A percentile compares a stretch with the other conserved stretches of the same genome.
phyloP scores from a whole-genome alignment of 2,329 filamentous ascomycete genomes.

The Chrysoporthe austroafricana region DNA sequence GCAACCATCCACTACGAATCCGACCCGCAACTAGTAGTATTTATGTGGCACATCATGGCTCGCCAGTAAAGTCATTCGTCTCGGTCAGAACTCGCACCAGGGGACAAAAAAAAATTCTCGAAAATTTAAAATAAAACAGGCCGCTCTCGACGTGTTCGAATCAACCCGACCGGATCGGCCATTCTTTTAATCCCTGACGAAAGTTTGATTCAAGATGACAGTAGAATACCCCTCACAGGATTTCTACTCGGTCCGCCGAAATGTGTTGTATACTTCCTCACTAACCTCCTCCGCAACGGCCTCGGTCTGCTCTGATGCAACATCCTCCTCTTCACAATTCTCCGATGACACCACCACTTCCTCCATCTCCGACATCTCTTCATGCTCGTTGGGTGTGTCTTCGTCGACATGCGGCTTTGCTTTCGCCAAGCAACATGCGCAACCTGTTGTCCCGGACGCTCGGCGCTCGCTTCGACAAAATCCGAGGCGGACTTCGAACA shows the following conservation, averaged over 20 bases:
- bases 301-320: slow-evolving; percentile 77
- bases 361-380: slow-evolving; percentile 58
- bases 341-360: slow-evolving; percentile 71
- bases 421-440: slow-evolving; percentile 9
- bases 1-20: slow-evolving; percentile 14
- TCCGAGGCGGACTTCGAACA: slow-evolving; percentile 60
- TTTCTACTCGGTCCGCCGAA: slow-evolving; percentile 52
- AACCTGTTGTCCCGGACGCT: slow-evolving; percentile 20
- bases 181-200: slow-evolving; percentile 12
- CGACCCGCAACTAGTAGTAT: slow-evolving; percentile 20
- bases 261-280: slow-evolving; percentile 69
- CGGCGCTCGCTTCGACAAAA: slow-evolving; percentile 62
- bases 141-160: slow-evolving; percentile 25
- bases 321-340: slow-evolving; percentile 69
- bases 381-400: slow-evolving; percentile 30
- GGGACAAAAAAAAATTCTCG: not conserved
- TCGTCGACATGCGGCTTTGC: slow-evolving; percentile 13
- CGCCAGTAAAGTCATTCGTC: slow-evolving; percentile 18
- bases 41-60: slow-evolving; percentile 26
- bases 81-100: slow-evolving; percentile 22
- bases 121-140: not conserved
- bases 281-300: slow-evolving; percentile 77
- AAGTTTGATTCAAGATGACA: slow-evolving; percentile 57
- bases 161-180: slow-evolving; percentile 28
- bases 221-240: slow-evolving; percentile 57